Evolutionary conservation across 495 filamentous ascomycete species (phyloP).

Genomic region (Immersiella caudata): DNA sequence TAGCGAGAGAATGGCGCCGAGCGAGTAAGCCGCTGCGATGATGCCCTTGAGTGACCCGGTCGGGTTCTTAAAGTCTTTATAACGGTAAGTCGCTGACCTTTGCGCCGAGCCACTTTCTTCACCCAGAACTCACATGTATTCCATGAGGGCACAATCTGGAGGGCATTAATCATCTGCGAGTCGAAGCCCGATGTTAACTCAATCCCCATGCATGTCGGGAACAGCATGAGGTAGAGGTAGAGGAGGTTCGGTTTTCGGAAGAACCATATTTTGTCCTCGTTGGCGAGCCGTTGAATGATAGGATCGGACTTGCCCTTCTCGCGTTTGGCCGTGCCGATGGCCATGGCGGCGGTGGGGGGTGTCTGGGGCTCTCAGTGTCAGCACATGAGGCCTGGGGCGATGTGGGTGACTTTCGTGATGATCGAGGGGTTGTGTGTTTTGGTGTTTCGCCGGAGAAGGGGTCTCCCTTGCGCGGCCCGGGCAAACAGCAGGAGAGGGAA

Average conservation of each 20-base stretch:
- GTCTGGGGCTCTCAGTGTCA: neutral
- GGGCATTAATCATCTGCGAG: conserved; percentile 70
- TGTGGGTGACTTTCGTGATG: neutral
- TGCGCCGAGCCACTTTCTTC: neutral
- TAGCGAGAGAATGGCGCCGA: conserved; percentile 60
- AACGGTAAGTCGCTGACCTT: conserved; percentile 5
- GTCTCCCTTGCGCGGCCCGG: neutral
- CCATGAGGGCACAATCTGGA: conserved; percentile 63
- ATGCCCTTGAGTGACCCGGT: conserved; percentile 47
- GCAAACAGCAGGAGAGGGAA: neutral
- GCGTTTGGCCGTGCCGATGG: conserved; percentile 18
- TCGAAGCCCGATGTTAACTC: conserved; percentile 76
- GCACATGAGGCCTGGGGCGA: neutral
- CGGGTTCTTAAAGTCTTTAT: conserved; percentile 42
- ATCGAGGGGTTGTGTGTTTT: neutral
- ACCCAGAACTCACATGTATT: conserved; percentile 46
- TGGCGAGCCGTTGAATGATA: conserved; percentile 51
- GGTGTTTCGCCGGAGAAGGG: neutral
- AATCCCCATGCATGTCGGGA: conserved; percentile 68
- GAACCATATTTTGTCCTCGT: conserved; percentile 56
- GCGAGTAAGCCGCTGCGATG: conserved; percentile 52
- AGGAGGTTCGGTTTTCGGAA: conserved; percentile 66
- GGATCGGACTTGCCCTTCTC: conserved; percentile 43
- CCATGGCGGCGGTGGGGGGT: conserved; percentile 21
- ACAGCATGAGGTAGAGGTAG: conserved; percentile 60